Conservation (phyloP, 345 rosid species). For the Aurinia saxatilis region DNA sequence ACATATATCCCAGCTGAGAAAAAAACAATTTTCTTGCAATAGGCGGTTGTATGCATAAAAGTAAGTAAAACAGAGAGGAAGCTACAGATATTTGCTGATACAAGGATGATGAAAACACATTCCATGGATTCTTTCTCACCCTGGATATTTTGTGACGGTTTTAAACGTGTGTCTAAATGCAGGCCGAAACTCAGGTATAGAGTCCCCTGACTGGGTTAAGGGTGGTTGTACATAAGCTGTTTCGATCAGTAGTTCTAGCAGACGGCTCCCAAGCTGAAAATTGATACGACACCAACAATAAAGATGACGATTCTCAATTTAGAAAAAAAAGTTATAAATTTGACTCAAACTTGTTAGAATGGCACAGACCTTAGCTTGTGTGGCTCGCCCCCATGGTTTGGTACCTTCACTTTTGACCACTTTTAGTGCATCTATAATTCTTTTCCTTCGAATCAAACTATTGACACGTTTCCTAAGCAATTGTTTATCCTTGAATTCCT, state of each 20-base stretch:
- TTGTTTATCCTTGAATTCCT: conserved; percentile 47
- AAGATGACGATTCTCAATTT: too few relatives aligned
- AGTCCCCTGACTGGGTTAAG: conserved; percentile 48
- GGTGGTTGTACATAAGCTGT: conserved; percentile 89
- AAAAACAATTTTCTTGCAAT: neutral
- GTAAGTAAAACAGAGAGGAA: neutral
- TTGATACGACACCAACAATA: neutral
- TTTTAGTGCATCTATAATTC: conserved; percentile 56
- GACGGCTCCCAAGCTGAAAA: conserved; percentile 83
- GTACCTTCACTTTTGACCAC: conserved; percentile 58
- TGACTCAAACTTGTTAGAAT: neutral
- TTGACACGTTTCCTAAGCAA: conserved; percentile 67
- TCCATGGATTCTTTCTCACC: conserved; percentile 36
- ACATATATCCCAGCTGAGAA: neutral
- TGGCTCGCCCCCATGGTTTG: conserved; percentile 82
- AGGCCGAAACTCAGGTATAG: conserved; percentile 85
- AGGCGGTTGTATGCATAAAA: neutral
- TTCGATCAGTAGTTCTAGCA: conserved; percentile 70
- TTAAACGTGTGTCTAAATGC: conserved; percentile 77
- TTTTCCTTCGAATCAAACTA: conserved; percentile 63
- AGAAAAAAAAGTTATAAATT: too few relatives aligned
- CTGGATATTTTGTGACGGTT: conserved; percentile 43
- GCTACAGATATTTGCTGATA: neutral
- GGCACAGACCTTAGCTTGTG: conserved; percentile 76
- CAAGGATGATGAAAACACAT: neutral